These are phyloP conservation scores for Hymenochaete sp. DNA, from an alignment of 1,284 basidiomycete species.

Conservation along the genomic window DNA sequence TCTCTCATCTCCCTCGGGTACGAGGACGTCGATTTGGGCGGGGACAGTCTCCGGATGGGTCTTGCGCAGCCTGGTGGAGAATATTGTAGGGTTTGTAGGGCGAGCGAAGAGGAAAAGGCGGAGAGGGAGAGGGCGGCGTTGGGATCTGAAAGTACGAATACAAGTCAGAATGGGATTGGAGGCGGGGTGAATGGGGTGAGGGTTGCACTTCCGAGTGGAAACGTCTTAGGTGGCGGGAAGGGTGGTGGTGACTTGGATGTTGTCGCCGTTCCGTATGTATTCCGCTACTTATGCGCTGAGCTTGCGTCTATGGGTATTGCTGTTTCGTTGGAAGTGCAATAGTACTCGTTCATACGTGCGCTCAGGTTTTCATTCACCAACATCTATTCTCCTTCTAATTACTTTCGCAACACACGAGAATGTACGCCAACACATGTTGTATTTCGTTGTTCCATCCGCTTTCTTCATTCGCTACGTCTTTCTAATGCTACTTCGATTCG, in stretches of 20 bases:
- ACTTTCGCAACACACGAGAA: no score
- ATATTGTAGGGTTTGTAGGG: constrained; percentile 87
- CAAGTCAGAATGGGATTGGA: constrained; percentile 29
- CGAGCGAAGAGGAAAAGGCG: constrained; percentile 54
- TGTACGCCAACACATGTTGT: background rate
- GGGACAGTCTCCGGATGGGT: constrained; percentile 35
- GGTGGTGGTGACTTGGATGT: constrained; percentile 84
- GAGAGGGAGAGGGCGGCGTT: constrained; percentile 46
- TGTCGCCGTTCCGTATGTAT: constrained; percentile 93
- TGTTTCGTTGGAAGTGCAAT: constrained; percentile 61
- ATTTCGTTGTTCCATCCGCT: background rate
- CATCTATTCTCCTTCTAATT: background rate
- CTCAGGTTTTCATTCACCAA: background rate
- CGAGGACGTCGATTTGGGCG: constrained; percentile 68
- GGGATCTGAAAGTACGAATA: constrained; percentile 31
- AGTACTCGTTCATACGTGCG: constrained; percentile 9
- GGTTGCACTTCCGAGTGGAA: constrained; percentile 54
- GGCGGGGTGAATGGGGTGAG: constrained; percentile 38
- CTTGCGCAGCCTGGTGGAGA: constrained; percentile 67
- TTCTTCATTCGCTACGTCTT: background rate
- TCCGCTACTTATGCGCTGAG: constrained; percentile 82
- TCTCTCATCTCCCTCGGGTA: constrained; percentile 93
- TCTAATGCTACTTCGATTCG: background rate
- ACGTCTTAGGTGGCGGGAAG: constrained; percentile 48
- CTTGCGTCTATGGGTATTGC: constrained; percentile 81